Evolutionary conservation across 208 protist genomes (phyloP), one percentile per base, ranked within the genome.

Genomic region (Kentomonas sorsogonicus): DNA sequence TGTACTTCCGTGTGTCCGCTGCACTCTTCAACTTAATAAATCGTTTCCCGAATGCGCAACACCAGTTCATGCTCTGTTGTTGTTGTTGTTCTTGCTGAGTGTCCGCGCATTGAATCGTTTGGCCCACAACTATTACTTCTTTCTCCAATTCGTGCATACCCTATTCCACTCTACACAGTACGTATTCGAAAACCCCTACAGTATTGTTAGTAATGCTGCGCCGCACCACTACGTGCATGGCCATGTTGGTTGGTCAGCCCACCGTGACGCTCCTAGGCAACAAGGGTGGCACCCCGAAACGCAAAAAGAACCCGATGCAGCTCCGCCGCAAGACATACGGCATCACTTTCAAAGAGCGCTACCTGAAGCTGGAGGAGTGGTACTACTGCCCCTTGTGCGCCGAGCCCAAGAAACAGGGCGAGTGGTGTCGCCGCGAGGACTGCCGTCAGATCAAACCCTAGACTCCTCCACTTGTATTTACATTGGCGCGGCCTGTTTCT

Each of bases 361-460:
- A 93, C 45, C 59, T 93, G 15, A 88, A 90, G 62, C 18, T 91
- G 38, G 78, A 93, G 66, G 82, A 92, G 64, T 96, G 89, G 86
- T 96, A 96, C 71, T 93, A 86, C 77, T 96, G 89, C 67, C 89
- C 89, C 9, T 62, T 96, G 18, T 96, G 89, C 58, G 89, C 86
- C 1, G 89, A 96, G 61, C 89, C 89, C 11, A 96, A 96, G 63
- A 81, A 83, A 59, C 84, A 89, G 52, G 89, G 86, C 0, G 83
- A 96, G 64, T 93, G 84, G 83, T 96, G 89, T 56, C 72, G 89
- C 2, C 80, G 86, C 1, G 89, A 96, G 64, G 86, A 93, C 38
- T 96, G 89, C 53, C 72, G 89, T 11, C 85, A 93, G 57, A 93
- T 96, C 58, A 93, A 93, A 55, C 89, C 89, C 34, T 96, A 79